Evolutionary conservation across 2,329 filamentous ascomycete species (phyloP).

Genomic region (Fusarium humuli): DNA sequence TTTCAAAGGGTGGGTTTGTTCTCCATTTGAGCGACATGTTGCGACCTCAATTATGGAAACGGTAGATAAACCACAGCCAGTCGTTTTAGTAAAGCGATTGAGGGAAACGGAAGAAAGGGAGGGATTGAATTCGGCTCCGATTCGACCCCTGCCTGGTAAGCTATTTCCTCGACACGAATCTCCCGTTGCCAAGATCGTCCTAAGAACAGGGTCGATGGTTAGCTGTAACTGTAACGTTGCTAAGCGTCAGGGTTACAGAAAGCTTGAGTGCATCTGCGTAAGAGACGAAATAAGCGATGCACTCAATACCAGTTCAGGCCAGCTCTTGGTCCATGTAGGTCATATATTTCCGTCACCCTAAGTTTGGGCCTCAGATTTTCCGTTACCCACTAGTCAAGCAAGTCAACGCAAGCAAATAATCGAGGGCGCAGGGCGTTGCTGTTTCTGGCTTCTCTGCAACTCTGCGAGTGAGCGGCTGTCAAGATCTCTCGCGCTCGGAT

Average conservation of each 20-base stretch:
- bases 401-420: neutral
- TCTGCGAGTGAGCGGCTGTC: slow-evolving; percentile 23
- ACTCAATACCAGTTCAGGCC: neutral
- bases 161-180: slow-evolving; percentile 12
- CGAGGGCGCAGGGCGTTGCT: neutral
- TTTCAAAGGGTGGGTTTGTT: slow-evolving; percentile 22
- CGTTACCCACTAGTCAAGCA: neutral
- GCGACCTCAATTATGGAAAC: slow-evolving; percentile 21
- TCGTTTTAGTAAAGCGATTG: neutral
- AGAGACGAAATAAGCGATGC: neutral
- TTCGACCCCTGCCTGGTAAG: slow-evolving; percentile 28
- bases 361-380: neutral
- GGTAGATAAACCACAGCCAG: slow-evolving; percentile 22
- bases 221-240: slow-evolving; percentile 35
- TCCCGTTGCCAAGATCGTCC: slow-evolving; percentile 38
- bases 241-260: slow-evolving; percentile 2
- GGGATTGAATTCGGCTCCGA: slow-evolving; percentile 25
- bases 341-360: neutral
- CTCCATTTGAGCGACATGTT: slow-evolving; percentile 12
- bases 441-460: neutral
- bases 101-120: slow-evolving; percentile 20
- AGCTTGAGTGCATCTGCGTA: neutral
- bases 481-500: slow-evolving; percentile 32
- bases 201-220: slow-evolving; percentile 32
- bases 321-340: neutral